Conservation (phyloP, 2,329 filamentous ascomycete genomes). For the Keithomyces neogunnii region DNA sequence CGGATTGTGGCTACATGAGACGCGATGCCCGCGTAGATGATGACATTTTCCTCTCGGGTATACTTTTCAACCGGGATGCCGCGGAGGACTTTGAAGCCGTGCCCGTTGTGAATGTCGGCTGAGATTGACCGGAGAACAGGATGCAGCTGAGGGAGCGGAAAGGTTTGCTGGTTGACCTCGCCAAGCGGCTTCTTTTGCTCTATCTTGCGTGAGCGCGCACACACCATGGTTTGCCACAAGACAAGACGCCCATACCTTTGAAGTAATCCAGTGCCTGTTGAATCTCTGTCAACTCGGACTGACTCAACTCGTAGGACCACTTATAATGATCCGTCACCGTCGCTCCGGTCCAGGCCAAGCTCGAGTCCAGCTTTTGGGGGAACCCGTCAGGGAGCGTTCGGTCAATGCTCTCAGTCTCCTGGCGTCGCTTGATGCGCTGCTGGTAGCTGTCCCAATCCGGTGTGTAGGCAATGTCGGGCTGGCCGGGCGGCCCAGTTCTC, state of each 20-base stretch:
- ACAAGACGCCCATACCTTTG: conserved; percentile 13
- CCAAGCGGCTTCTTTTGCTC: conserved; percentile 26
- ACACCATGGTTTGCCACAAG: background rate
- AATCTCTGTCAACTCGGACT: conserved; percentile 41
- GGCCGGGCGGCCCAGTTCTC: conserved; percentile 28
- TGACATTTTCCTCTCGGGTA: conserved; percentile 46
- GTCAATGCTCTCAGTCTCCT: conserved; percentile 29
- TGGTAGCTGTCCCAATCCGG: conserved; percentile 46
- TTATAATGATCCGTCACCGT: conserved; percentile 37
- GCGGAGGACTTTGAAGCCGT: conserved; percentile 53
- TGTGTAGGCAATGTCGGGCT: conserved; percentile 51
- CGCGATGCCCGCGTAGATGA: conserved; percentile 52
- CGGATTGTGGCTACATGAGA: conserved; percentile 47
- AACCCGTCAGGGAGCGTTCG: conserved; percentile 40
- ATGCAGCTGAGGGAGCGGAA: conserved; percentile 46
- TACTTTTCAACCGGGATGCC: conserved; percentile 46
- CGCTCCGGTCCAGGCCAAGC: conserved; percentile 50
- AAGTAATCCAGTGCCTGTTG: conserved; percentile 31
- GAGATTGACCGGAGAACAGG: conserved; percentile 41
- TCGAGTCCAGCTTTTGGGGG: conserved; percentile 36
- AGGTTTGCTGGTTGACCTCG: conserved; percentile 37
- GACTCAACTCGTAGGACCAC: conserved; percentile 43
- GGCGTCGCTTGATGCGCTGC: conserved; percentile 36
- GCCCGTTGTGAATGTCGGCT: conserved; percentile 45
- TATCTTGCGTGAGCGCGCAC: conserved; percentile 10